These are phyloP conservation scores for Yamadazyma scolyti DNA, from an alignment of 805 yeast genomes.

Conservation along the genomic window DNA sequence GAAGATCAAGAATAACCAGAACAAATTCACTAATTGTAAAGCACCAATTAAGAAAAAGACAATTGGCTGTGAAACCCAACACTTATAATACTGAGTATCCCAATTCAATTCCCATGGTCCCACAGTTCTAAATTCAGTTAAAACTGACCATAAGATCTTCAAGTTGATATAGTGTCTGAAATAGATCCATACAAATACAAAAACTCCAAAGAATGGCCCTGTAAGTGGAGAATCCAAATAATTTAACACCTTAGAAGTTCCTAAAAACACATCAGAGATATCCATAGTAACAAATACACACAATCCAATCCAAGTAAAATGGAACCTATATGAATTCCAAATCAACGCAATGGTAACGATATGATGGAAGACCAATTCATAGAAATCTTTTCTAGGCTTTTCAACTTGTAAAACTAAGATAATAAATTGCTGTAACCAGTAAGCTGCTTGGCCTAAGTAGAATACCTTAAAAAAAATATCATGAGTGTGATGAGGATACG, in stretches of 20 bases:
- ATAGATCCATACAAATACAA: conserved; percentile 77
- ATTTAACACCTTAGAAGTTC: conserved; percentile 80
- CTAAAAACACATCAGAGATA: conserved; percentile 83
- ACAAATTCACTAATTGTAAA: conserved; percentile 78
- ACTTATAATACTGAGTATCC: conserved; percentile 90
- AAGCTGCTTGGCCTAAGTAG: conserved; percentile 90
- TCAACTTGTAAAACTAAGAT: conserved; percentile 81
- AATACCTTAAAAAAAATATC: conserved; percentile 69
- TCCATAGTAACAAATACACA: conserved; percentile 95
- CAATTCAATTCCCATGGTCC: conserved; percentile 81
- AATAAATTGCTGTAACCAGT: conserved; percentile 95
- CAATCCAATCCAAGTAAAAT: conserved; percentile 94
- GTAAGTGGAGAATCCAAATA: conserved; percentile 69
- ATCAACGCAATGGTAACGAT: conserved; percentile 85
- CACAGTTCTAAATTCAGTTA: conserved; percentile 81
- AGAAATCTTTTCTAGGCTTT: conserved; percentile 91
- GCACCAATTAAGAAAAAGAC: conserved; percentile 75
- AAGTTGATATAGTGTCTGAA: conserved; percentile 84
- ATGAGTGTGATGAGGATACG: conserved; percentile 81
- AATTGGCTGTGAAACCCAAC: conserved; percentile 92
- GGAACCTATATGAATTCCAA: conserved; percentile 85
- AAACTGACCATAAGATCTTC: conserved; percentile 74
- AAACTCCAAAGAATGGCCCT: conserved; percentile 64
- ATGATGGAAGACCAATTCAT: conserved; percentile 90
- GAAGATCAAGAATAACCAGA: conserved; percentile 82